Evolutionary conservation across 2,329 filamentous ascomycete species (phyloP).

Genomic region (Corinectria fuckeliana): DNA sequence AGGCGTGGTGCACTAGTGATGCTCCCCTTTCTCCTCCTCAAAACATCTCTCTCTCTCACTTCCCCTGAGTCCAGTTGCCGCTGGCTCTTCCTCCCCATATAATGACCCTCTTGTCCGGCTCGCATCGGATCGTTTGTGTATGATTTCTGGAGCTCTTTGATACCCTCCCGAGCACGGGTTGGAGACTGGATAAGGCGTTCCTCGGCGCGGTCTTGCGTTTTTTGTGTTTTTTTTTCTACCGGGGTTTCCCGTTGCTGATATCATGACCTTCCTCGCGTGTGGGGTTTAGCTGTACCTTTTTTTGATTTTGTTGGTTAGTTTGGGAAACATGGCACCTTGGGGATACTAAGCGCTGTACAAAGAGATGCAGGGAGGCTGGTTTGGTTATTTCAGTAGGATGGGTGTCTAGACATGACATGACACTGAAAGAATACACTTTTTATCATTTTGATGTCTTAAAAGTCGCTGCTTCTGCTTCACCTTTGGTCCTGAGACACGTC

Average conservation of each 20-base stretch:
- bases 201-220: slow-evolving; percentile 5
- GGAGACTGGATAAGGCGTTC: slow-evolving; percentile 30
- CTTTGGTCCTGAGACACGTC: not conserved
- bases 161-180: slow-evolving; percentile 36
- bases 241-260: not conserved
- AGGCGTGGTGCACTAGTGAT: slow-evolving; percentile 56
- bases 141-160: slow-evolving; percentile 32
- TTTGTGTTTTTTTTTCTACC: slow-evolving; percentile 7
- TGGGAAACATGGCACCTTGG: not conserved
- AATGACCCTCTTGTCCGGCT: slow-evolving; percentile 27
- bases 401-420: not conserved
- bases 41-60: not conserved
- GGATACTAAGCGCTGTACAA: not conserved
- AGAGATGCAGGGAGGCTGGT: not conserved
- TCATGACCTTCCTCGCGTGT: not conserved
- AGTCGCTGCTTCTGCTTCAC: not conserved
- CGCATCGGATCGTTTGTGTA: slow-evolving; percentile 22
- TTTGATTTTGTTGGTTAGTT: not conserved
- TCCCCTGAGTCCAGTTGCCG: not conserved
- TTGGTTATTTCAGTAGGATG: not conserved
- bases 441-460: not conserved
- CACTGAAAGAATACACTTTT: not conserved
- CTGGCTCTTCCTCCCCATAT: slow-evolving; percentile 19
- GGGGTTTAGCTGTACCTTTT: not conserved
- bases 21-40: not conserved